Base-by-base conservation (phyloP, 1,284 basidiomycete species). In the Schizophyllum amplum region DNA sequence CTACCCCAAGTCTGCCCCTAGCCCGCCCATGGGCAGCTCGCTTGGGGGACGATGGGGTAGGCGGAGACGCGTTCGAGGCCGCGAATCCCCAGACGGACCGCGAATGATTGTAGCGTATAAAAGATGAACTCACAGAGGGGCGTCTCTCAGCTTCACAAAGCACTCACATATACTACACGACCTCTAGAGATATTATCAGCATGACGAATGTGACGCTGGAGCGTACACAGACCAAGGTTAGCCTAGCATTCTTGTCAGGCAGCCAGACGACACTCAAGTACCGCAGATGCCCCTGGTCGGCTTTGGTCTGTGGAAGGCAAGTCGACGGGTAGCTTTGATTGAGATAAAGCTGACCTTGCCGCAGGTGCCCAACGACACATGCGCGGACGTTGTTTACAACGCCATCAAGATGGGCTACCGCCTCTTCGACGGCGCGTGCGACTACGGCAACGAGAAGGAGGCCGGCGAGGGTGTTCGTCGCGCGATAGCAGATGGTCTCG, bases 401-500 rank as follows among this genome's bases (percentile, higher is more conserved):
- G 61, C 61, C 23, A 86, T 90, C 70, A 86, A 86, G 66, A 73
- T 75, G 49, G 87, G 90, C 1, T 91, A 89, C 70, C 82, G 90
- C 62, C 88, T 94, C 64, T 79, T 95, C 60, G 92, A 94, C 65
- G 85, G 84, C 61, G 92, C 90, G 22, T 77, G 82, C 62, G 87
- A 90, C 69, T 92, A 92, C 66, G 83, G 85, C 13, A 96, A 96
- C 70, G 92, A 96, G 72, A 89, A 84, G 67, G 89, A 94, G 70
- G 92, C 92, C 23, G 93, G 91, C 3, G 75, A 81, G 63, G 86
- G 86, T 60, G 77, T 88, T 56, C 76, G 74, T 51, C 79, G 87
- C 55, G 94, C 92, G 47, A 84, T 96, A 68, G 73, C 76, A 47
- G 86, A 88, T 9, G 87, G 86, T 33, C 67, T 90, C 47, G 84